Conservation (phyloP, 2,329 filamentous ascomycete species). For the Diplocarpon rosae region DNA sequence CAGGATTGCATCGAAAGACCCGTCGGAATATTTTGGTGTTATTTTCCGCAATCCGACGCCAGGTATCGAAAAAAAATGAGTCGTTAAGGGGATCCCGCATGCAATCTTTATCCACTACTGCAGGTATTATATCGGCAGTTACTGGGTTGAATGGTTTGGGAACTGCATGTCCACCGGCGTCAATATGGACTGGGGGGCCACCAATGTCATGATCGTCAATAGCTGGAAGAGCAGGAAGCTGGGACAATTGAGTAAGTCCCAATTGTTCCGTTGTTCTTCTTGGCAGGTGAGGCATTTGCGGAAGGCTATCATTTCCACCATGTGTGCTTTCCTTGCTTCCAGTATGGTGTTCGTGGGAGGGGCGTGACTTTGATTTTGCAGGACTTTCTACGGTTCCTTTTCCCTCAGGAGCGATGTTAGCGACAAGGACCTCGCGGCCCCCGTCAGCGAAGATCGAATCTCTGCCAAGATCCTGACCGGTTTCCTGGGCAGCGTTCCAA, state of each 20-base stretch:
- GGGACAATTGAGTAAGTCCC: constrained; percentile 55
- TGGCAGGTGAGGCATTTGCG: constrained; percentile 45
- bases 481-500: constrained; percentile 54
- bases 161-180: constrained; percentile 39
- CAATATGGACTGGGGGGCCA: constrained; percentile 52
- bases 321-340: constrained; percentile 14
- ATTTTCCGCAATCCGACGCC: constrained; percentile 79
- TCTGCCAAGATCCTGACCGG: constrained; percentile 50
- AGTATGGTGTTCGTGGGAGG: constrained; percentile 8
- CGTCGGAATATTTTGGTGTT: constrained; percentile 91
- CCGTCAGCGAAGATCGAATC: constrained; percentile 60
- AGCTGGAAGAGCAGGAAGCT: constrained; percentile 58
- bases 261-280: constrained; percentile 55
- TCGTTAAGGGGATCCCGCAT: constrained; percentile 85
- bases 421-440: constrained; percentile 60
- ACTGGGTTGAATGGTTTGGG: constrained; percentile 39
- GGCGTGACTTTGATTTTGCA: constrained; percentile 31
- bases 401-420: constrained; percentile 51
- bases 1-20: constrained; percentile 94
- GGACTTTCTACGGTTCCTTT: constrained; percentile 46
- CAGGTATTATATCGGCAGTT: constrained; percentile 58
- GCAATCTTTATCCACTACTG: constrained; percentile 74
- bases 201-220: constrained; percentile 75
- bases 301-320: constrained; percentile 38
- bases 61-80: constrained; percentile 76